Conservation (phyloP, 1,284 basidiomycete species). For the Apiotrichum brassicae region DNA sequence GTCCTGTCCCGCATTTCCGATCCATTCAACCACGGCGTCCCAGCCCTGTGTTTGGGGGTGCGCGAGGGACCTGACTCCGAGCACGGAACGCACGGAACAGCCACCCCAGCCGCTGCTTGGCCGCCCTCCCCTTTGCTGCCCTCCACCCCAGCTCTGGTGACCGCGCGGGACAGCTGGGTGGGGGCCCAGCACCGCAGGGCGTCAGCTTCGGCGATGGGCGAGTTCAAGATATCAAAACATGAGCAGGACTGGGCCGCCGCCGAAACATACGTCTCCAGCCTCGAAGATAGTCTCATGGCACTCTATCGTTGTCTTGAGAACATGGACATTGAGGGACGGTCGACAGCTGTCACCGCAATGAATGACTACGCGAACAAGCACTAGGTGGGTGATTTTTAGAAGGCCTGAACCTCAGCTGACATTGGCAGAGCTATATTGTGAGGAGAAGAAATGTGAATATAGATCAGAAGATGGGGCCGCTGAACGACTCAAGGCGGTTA, state of each 20-base stretch:
- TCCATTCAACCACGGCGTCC: background rate
- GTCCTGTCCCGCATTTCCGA: background rate
- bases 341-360: too few species aligned
- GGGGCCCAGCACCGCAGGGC: background rate
- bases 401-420: too few species aligned
- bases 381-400: too few species aligned
- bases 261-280: background rate
- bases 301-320: background rate
- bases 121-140: background rate
- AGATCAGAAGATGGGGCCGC: too few species aligned
- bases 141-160: background rate
- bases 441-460: too few species aligned
- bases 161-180: background rate
- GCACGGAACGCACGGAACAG: too few species aligned
- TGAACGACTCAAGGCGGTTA: too few species aligned
- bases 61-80: too few species aligned
- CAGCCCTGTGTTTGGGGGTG: too few species aligned
- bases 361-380: too few species aligned
- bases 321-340: background rate
- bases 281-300: background rate
- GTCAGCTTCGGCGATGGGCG: background rate
- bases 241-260: background rate
- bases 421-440: too few species aligned
- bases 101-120: too few species aligned
- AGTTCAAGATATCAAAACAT: conserved; percentile 1